Percentiles rank a stretch among this genome's conserved stretches.
Conservation (phyloP, 1,284 basidiomycete species). For the Leccinum fuscescens region DNA sequence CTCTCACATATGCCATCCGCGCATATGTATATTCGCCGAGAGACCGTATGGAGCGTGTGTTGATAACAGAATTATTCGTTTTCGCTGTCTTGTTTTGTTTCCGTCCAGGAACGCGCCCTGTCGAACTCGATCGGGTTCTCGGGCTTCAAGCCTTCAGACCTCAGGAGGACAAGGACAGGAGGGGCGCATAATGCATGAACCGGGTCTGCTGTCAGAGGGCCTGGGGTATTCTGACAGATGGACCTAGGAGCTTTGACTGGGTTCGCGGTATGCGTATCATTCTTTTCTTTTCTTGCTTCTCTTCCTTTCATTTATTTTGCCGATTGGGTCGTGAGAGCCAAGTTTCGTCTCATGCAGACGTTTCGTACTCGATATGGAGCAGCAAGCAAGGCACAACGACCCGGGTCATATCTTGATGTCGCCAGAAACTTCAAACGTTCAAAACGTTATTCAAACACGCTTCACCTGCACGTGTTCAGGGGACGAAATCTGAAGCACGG, state of each 20-base stretch:
- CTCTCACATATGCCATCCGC: neutral
- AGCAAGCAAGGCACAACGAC: too few species aligned
- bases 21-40: neutral
- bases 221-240: too few species aligned
- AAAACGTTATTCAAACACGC: neutral
- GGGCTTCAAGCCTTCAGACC: neutral
- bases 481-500: neutral
- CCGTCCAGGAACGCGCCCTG: neutral
- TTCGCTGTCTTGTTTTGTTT: neutral
- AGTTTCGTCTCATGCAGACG: neutral
- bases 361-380: neutral
- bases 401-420: neutral
- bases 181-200: neutral
- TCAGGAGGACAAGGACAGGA: neutral
- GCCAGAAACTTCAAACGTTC: neutral
- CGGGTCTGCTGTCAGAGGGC: neutral
- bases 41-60: neutral
- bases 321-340: neutral
- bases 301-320: neutral
- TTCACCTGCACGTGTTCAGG: neutral
- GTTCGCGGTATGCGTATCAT: neutral
- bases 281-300: neutral
- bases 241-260: too few species aligned
- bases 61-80: neutral
- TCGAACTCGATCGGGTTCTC: neutral